Percentiles rank a stretch among this genome's conserved stretches.
These are phyloP conservation scores for Phytophthora pistaciae DNA, from an alignment of 352 stramenopile species.

Conservation along the genomic window DNA sequence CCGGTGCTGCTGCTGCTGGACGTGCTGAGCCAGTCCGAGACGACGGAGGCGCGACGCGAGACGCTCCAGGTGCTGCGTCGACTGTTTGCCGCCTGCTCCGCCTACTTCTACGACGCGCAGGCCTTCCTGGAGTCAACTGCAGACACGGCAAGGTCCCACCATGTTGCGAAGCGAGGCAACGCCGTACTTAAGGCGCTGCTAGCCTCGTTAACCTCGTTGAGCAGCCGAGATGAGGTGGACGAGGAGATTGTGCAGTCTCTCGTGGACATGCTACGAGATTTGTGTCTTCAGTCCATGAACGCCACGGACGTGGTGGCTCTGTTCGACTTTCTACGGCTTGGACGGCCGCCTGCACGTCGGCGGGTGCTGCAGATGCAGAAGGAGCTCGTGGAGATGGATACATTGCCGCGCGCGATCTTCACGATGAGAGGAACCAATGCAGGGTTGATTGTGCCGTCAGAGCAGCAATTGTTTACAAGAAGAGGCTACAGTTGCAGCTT, in stretches of 20 bases:
- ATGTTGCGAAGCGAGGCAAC: slow-evolving; percentile 39
- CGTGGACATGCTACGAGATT: slow-evolving; percentile 51
- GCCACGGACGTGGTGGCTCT: slow-evolving; percentile 67
- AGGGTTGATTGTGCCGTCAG: slow-evolving; percentile 70
- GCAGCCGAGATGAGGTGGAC: slow-evolving; percentile 35
- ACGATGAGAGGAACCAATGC: slow-evolving; percentile 69
- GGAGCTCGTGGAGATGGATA: slow-evolving; percentile 59
- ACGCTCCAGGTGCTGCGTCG: slow-evolving; percentile 51
- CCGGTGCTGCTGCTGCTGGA: slow-evolving; percentile 59
- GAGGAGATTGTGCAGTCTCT: slow-evolving; percentile 43
- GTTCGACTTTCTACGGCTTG: slow-evolving; percentile 79
- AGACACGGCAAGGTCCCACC: neutral
- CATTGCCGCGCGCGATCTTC: slow-evolving; percentile 74
- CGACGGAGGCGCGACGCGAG: slow-evolving; percentile 30
- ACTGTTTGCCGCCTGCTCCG: slow-evolving; percentile 48
- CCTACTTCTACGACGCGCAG: slow-evolving; percentile 48
- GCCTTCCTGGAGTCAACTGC: slow-evolving; percentile 37
- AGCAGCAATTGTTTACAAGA: slow-evolving; percentile 71
- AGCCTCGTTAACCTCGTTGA: slow-evolving; percentile 47
- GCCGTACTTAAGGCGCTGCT: slow-evolving; percentile 63
- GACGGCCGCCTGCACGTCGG: slow-evolving; percentile 45
- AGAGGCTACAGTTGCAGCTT: slow-evolving; percentile 82
- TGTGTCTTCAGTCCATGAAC: slow-evolving; percentile 71
- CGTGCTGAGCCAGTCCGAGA: slow-evolving; percentile 47
- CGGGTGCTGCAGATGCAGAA: slow-evolving; percentile 73